These are phyloP conservation scores for Termitomyces sp. DNA, from an alignment of 768 basidiomycete species.

Conservation along the genomic window DNA sequence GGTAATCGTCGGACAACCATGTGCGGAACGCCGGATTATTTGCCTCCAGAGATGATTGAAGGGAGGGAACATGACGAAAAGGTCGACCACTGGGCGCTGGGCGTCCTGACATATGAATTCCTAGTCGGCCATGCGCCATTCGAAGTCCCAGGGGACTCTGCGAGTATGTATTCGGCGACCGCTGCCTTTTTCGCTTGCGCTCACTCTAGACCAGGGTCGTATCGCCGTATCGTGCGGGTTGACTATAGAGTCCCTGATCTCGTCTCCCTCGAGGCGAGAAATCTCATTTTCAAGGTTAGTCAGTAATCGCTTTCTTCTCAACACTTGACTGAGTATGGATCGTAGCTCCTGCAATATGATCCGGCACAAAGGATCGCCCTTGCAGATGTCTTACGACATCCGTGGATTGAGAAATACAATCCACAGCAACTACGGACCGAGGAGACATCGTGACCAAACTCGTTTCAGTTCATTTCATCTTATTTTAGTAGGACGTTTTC, in stretches of 20 bases:
- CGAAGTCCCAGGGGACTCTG: slow-evolving; percentile 75
- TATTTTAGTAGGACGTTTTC: too few relatives aligned
- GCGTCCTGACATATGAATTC: slow-evolving; percentile 94
- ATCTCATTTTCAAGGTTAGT: slow-evolving; percentile 58
- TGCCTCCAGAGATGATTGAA: slow-evolving; percentile 99
- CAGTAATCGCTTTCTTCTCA: too few relatives aligned
- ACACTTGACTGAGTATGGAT: neutral
- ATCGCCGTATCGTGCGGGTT: slow-evolving; percentile 84
- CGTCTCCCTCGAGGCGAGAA: slow-evolving; percentile 61
- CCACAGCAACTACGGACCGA: slow-evolving; percentile 31
- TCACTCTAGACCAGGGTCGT: slow-evolving; percentile 59
- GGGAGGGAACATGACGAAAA: slow-evolving; percentile 81
- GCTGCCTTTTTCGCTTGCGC: neutral
- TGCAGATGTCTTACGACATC: slow-evolving; percentile 74
- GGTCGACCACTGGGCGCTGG: slow-evolving; percentile 96
- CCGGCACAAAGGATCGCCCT: slow-evolving; percentile 55
- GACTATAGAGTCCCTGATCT: slow-evolving; percentile 63
- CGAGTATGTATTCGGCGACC: slow-evolving; percentile 40
- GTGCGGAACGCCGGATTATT: slow-evolving; percentile 94
- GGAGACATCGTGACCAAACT: neutral
- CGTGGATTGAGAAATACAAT: slow-evolving; percentile 78
- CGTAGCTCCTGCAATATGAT: slow-evolving; percentile 80
- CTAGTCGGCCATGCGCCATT: slow-evolving; percentile 75
- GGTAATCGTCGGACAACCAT: slow-evolving; percentile 84
- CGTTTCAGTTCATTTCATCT: too few relatives aligned